Conservation (phyloP, 2,329 filamentous ascomycete genomes). For the Mycogone perniciosa region DNA sequence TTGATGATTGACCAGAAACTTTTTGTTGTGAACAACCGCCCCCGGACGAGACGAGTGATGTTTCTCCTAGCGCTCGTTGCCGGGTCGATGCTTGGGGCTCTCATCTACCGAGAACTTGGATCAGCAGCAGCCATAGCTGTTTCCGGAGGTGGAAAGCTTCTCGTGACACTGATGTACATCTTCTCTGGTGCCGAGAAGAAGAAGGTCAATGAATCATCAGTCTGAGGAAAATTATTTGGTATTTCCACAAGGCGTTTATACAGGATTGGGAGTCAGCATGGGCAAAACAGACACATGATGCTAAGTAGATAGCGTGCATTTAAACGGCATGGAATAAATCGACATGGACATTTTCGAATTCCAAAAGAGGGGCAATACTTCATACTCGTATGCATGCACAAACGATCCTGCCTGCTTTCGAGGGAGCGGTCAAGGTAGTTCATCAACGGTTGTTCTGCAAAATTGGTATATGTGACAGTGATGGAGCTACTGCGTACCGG, state of each 20-base stretch:
- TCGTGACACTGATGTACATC: slow-evolving; percentile 18
- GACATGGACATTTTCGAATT: too few species aligned
- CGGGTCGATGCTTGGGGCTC: slow-evolving; percentile 47
- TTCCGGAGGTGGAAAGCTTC: slow-evolving; percentile 21
- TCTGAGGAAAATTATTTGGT: neutral
- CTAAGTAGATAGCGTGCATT: too few species aligned
- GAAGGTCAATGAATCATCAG: slow-evolving; percentile 7
- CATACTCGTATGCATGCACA: too few species aligned
- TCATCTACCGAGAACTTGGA: slow-evolving; percentile 30
- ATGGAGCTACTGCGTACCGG: too few species aligned
- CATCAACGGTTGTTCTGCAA: too few species aligned
- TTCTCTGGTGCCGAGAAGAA: slow-evolving; percentile 16
- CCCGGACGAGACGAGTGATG: slow-evolving; percentile 41
- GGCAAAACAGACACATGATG: too few species aligned
- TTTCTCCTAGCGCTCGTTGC: slow-evolving; percentile 43
- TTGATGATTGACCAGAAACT: slow-evolving; percentile 49
- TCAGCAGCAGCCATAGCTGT: slow-evolving; percentile 20
- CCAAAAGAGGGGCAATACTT: too few species aligned
- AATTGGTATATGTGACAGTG: too few species aligned
- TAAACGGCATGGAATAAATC: too few species aligned
- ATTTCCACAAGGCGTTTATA: neutral
- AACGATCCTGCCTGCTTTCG: too few species aligned
- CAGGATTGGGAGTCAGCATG: too few species aligned
- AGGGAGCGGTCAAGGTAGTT: too few species aligned
- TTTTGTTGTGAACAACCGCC: slow-evolving; percentile 39